Evolutionary conservation across 2,329 filamentous ascomycete genomes (phyloP), one percentile per base, ranked within the genome.

Genomic region (Pezicula neosporulosa): DNA sequence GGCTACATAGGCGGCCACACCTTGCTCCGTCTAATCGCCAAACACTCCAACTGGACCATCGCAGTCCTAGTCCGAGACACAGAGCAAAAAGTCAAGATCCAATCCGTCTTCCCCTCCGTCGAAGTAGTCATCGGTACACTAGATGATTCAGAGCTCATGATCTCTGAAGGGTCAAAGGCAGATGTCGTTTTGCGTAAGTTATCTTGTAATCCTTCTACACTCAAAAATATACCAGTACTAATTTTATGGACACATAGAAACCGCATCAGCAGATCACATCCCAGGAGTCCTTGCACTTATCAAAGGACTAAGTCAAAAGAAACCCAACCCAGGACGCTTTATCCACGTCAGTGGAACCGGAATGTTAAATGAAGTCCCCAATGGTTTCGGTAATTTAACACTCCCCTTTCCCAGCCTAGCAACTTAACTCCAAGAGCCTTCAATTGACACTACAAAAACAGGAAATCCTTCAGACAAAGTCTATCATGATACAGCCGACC

Each of bases 401-500:
- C 77, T 28, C 4, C 24, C 3, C 24, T 24, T 24, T 6, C 24
- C 24, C 24, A 6, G 5, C 24, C 21, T 21, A 21, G 3, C 21
- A 21, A 21, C 21, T 5, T 21, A 3, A 3, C 24, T 24, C 24
- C 24, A 4, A 24, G 15, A 15, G 15, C 12, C 12, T 7, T 9
- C 7, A 33, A 16, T 27, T 24, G 3, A n/a, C 27, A 51, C 37
- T 4, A 27, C 45, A 6, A 9, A 9, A 35, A 4, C 6, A 59
- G 60, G 57, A 21, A 48, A 59, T 37, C 58, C 68, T 57, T 47
- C 70, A 0, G 68, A 75, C 13, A 77, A 77, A 46, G 63, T 77
- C 3, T 87, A 83, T 66, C 70, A 83, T 60, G 85, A 88, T 57
- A 73, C 81, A 59, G 72, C 78, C 9, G 78, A 77, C 47, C 74